Conservation (phyloP, 73 alveolate species). For the Paraurostyla sp. region DNA sequence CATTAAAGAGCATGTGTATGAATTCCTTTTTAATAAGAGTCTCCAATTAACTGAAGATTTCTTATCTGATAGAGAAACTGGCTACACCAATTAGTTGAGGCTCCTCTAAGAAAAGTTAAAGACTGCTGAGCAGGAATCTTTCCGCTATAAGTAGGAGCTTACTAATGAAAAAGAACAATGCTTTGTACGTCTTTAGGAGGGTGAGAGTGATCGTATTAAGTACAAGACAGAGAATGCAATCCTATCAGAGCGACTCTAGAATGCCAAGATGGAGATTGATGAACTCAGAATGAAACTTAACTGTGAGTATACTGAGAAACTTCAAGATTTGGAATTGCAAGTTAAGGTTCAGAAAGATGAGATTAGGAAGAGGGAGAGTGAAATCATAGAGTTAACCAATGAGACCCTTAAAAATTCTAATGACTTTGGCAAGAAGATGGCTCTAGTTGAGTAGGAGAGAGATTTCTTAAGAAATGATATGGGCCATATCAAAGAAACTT, state of each 20-base stretch:
- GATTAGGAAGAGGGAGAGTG: constrained; percentile 35
- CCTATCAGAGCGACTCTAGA: constrained; percentile 7
- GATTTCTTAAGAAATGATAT: constrained; percentile 36
- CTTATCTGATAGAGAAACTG: constrained; percentile 29
- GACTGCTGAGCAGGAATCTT: constrained; percentile 22
- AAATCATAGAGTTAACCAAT: constrained; percentile 7
- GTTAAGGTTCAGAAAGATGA: constrained; percentile 23
- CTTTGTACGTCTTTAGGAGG: constrained; percentile 1
- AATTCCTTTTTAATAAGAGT: constrained; percentile 39
- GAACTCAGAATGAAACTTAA: constrained; percentile 9
- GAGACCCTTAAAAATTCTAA: constrained; percentile 1
- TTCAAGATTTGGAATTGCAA: not conserved
- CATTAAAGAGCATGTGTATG: constrained; percentile 54
- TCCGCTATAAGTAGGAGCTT: constrained; percentile 1
- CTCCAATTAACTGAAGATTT: constrained; percentile 28
- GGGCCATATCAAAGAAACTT: constrained; percentile 2
- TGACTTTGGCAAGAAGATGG: not conserved
- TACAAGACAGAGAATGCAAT: constrained; percentile 39
- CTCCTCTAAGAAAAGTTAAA: constrained; percentile 19
- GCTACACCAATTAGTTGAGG: not conserved
- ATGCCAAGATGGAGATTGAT: constrained; percentile 29
- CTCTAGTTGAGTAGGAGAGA: constrained; percentile 41
- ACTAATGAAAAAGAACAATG: constrained; percentile 41
- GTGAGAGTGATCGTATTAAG: constrained; percentile 45
- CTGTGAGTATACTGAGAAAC: not conserved